Conservation (phyloP, 1,284 basidiomycete species). For the Ganoderma resinaceum region DNA sequence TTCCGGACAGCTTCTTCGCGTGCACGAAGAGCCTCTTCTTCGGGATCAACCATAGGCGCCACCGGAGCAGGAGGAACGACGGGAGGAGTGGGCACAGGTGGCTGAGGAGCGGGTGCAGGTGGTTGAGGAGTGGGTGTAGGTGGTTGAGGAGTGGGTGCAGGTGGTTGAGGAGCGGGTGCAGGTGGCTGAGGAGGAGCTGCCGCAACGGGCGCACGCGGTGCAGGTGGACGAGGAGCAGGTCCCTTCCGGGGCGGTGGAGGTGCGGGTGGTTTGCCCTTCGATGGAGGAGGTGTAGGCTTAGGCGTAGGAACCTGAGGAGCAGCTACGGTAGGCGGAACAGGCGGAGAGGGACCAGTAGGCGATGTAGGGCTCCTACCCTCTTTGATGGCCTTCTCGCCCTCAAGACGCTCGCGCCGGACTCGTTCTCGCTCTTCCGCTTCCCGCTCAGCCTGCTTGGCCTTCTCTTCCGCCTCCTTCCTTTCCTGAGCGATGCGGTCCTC, state of each 20-base stretch:
- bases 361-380: slow-evolving; percentile 49
- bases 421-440: slow-evolving; percentile 82
- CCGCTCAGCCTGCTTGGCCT: slow-evolving; percentile 74
- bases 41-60: slow-evolving; percentile 56
- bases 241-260: slow-evolving; percentile 53
- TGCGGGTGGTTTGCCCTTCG: slow-evolving; percentile 45
- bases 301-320: slow-evolving; percentile 38
- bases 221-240: slow-evolving; percentile 42
- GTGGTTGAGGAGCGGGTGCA: too few species aligned
- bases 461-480: slow-evolving; percentile 87
- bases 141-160: slow-evolving; percentile 56
- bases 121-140: slow-evolving; percentile 46
- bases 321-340: slow-evolving; percentile 39
- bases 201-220: slow-evolving; percentile 36
- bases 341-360: slow-evolving; percentile 42
- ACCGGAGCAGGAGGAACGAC: slow-evolving; percentile 38
- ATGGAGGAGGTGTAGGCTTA: slow-evolving; percentile 43
- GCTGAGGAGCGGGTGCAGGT: slow-evolving; percentile 36
- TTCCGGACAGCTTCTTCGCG: slow-evolving; percentile 74
- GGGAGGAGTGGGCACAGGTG: slow-evolving; percentile 39
- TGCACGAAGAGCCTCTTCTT: slow-evolving; percentile 67
- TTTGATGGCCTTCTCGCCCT: slow-evolving; percentile 68
- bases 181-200: slow-evolving; percentile 35
- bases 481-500: slow-evolving; percentile 86
- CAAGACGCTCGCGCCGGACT: slow-evolving; percentile 70